These are phyloP conservation scores for Cyberlindnera xishuangbannaensis DNA, from an alignment of 805 yeast genomes.

Conservation along the genomic window DNA sequence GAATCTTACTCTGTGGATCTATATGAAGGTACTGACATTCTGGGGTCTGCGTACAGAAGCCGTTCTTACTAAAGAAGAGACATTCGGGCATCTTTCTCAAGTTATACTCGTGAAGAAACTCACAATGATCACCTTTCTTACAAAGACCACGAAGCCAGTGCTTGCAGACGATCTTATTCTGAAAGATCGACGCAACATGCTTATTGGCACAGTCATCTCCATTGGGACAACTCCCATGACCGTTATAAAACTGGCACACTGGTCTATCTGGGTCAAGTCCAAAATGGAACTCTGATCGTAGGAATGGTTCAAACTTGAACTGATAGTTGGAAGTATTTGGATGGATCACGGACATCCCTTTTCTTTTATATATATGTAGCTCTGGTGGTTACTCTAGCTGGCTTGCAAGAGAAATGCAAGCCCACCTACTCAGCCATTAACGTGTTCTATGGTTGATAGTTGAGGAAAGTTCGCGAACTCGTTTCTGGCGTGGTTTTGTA, in stretches of 20 bases:
- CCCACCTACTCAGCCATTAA: neutral
- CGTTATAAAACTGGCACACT: slow-evolving; percentile 66
- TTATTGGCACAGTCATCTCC: slow-evolving; percentile 84
- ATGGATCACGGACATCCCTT: slow-evolving; percentile 35
- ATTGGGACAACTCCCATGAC: slow-evolving; percentile 72
- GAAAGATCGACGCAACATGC: slow-evolving; percentile 63
- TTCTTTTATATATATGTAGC: too few relatives aligned
- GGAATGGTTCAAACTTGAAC: slow-evolving; percentile 76
- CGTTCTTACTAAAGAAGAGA: slow-evolving; percentile 71
- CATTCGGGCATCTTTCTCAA: slow-evolving; percentile 96
- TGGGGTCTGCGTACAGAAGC: slow-evolving; percentile 85
- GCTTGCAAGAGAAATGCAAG: neutral
- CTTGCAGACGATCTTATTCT: slow-evolving; percentile 86
- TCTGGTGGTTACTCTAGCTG: too few relatives aligned
- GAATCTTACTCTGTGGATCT: slow-evolving; percentile 84
- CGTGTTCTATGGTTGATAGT: neutral
- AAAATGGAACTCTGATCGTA: slow-evolving; percentile 72
- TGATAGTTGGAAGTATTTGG: slow-evolving; percentile 35
- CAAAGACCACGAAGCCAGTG: slow-evolving; percentile 98
- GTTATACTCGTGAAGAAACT: slow-evolving; percentile 92
- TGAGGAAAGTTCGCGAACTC: slow-evolving; percentile 13
- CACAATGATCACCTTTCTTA: slow-evolving; percentile 95
- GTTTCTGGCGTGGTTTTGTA: too few relatives aligned
- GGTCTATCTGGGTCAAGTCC: slow-evolving; percentile 89
- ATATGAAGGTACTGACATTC: slow-evolving; percentile 92